Conservation (phyloP, 805 yeast genomes). For the Saccharomycopsis olivae region DNA sequence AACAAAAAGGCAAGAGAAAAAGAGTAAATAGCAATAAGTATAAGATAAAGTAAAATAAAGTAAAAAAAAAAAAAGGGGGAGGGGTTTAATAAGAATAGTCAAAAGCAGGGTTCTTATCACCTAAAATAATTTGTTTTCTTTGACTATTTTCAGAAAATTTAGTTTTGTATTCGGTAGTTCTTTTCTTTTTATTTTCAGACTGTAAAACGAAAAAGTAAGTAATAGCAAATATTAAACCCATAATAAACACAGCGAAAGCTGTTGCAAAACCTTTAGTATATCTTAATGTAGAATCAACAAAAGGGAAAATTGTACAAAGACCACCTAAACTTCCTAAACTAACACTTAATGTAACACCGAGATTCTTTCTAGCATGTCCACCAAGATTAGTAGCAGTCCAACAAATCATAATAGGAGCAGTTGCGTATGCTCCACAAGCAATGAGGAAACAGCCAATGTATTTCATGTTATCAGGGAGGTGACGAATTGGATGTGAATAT, state of each 20-base stretch:
- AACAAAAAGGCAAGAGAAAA: too few relatives aligned
- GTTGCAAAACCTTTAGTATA: slow-evolving; percentile 12
- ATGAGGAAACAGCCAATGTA: slow-evolving; percentile 50
- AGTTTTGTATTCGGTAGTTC: slow-evolving; percentile 22
- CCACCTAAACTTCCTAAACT: slow-evolving; percentile 71
- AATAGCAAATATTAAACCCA: slow-evolving; percentile 4
- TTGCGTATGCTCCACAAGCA: slow-evolving; percentile 48
- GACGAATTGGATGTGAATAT: slow-evolving; percentile 28
- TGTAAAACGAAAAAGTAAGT: slow-evolving; percentile 6
- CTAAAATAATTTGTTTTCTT: slow-evolving; percentile 27
- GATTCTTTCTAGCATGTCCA: slow-evolving; percentile 51
- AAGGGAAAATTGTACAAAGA: slow-evolving; percentile 12
- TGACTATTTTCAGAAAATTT: slow-evolving; percentile 23
- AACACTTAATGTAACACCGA: slow-evolving; percentile 49
- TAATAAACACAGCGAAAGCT: slow-evolving; percentile 9
- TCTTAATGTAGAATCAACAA: slow-evolving; percentile 2
- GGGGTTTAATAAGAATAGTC: slow-evolving; percentile 25
- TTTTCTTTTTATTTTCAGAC: slow-evolving; percentile 21
- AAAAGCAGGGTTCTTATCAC: slow-evolving; percentile 31
- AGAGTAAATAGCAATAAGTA: too few relatives aligned
- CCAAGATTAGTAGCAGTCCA: slow-evolving; percentile 32
- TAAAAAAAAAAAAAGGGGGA: neutral
- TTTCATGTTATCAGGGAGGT: slow-evolving; percentile 26
- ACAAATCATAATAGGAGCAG: slow-evolving; percentile 60
- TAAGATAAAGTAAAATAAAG: neutral